phyloP scores from a whole-genome alignment of 1,139 yeast genomes.

The Sugiyamaella sp. region DNA sequence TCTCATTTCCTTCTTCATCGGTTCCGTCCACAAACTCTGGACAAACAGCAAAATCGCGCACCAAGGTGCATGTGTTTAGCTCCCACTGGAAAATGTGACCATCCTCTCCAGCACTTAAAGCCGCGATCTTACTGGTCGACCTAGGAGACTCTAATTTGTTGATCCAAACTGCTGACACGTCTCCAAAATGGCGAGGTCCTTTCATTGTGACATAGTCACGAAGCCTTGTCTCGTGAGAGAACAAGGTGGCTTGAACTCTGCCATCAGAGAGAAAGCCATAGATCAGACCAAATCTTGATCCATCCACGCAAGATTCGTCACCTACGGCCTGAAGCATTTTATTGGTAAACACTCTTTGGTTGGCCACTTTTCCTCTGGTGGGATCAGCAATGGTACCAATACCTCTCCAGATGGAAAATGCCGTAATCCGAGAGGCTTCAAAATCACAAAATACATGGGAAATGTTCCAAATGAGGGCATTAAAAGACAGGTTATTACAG shows the following conservation, averaged over 20 bases:
- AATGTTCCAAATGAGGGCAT: slow-evolving; percentile 33
- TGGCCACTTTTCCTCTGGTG: slow-evolving; percentile 41
- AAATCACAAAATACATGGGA: slow-evolving; percentile 38
- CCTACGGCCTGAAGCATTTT: slow-evolving; percentile 29
- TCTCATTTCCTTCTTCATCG: slow-evolving; percentile 3
- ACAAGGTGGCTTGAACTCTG: slow-evolving; percentile 32
- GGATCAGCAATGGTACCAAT: slow-evolving; percentile 41
- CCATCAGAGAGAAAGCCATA: slow-evolving; percentile 39
- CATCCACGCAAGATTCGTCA: slow-evolving; percentile 33
- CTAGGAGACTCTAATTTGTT: slow-evolving; percentile 36
- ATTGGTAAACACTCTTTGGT: slow-evolving; percentile 36
- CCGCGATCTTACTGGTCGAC: slow-evolving; percentile 28
- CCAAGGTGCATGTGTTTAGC: slow-evolving; percentile 25
- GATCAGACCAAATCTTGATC: slow-evolving; percentile 41
- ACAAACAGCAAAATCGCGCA: slow-evolving; percentile 24
- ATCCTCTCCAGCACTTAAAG: slow-evolving; percentile 35
- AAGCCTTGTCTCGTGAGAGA: slow-evolving; percentile 40
- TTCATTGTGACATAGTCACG: slow-evolving; percentile 35
- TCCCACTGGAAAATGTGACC: slow-evolving; percentile 38
- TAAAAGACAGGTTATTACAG: slow-evolving; percentile 38
- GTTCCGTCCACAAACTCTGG: slow-evolving; percentile 19
- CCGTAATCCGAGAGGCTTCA: slow-evolving; percentile 34
- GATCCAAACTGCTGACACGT: slow-evolving; percentile 40
- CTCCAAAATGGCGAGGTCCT: slow-evolving; percentile 32
- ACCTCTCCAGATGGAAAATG: slow-evolving; percentile 36